These are phyloP conservation scores for Luffa acutangula DNA, from an alignment of 306 rosid genomes.

Conservation along the genomic window DNA sequence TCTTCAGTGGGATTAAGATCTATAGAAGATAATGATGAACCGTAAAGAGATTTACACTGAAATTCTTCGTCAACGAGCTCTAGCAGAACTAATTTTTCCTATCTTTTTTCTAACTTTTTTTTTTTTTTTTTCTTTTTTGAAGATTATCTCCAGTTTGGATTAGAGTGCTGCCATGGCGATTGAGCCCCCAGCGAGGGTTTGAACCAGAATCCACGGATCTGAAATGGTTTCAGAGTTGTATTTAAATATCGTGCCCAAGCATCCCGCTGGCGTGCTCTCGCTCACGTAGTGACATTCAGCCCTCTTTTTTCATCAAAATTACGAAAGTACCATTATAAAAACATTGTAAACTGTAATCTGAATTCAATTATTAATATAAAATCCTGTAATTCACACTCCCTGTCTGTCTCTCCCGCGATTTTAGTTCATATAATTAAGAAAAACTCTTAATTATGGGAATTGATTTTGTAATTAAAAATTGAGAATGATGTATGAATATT, in stretches of 20 bases:
- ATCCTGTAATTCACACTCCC: background rate
- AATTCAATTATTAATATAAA: background rate
- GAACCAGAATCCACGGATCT: conserved; percentile 25
- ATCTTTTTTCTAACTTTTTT: background rate
- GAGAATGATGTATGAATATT: background rate
- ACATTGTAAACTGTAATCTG: background rate
- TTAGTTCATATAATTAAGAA: background rate
- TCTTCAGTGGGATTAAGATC: background rate
- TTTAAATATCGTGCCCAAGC: conserved; percentile 10
- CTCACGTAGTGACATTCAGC: background rate
- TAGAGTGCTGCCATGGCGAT: conserved; percentile 10
- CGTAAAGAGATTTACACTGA: background rate
- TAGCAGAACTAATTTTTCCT: background rate
- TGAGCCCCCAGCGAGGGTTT: conserved; percentile 11
- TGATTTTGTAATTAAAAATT: no score
- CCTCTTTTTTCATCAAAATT: background rate
- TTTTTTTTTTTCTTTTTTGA: background rate
- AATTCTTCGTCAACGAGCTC: background rate
- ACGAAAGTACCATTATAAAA: background rate
- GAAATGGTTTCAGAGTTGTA: conserved; percentile 15
- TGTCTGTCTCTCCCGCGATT: background rate
- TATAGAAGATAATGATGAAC: background rate
- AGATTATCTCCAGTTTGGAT: background rate
- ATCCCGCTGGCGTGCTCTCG: background rate
- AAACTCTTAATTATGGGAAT: no score